Base-by-base conservation (phyloP, 2,329 filamentous ascomycete genomes). In the Beauveria australis region DNA sequence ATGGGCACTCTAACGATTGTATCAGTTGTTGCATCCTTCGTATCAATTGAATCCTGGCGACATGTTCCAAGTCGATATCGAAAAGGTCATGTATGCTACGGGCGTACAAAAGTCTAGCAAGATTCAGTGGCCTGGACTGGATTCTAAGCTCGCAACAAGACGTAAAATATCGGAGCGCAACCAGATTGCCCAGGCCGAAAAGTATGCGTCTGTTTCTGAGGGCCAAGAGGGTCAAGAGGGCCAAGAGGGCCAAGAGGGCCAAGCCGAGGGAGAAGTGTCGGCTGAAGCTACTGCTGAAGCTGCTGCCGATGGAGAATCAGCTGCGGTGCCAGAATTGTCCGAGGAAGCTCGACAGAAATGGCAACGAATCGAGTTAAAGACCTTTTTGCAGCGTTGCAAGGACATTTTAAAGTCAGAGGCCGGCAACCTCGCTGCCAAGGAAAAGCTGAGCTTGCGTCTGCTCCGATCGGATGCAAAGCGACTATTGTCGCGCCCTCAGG, bases 31-130 rank as follows among this genome's bases (percentile, higher is more conserved):
- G 64, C 90, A 94, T 71, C 92, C 94, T 9, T 89, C 91, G 60
- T 99, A 99, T 74, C 86, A 92, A 65, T 83, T 99, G 44, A 99
- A 99, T 74, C 95, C 94, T 3, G 94, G 94, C 67, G 94, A 99
- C 73, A 91, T 99, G 86, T 99, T 99, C 81, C 91, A 96, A 73
- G 93, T 99, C 68, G 89, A 97, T 22, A 82, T 89, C 41, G 91
- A 96, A 44, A 86, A 88, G 67, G 94, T 99, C 61, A 81, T 99
- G 74, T 92, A 83, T 69, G 93, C 91, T 40, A 96, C 92, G 1
- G 94, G 94, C 62, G 81, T 83, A 28, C 82, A 84, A 53, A 94
- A 92, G 75, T 74, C 80, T 6, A 28, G 64, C 7, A 28, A 64
- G 22, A 61, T 70, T 66, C 64, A 57, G 3, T 61, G 68, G 57